A percentile compares a stretch with the other conserved stretches of the same genome.
Evolutionary conservation across 2,329 filamentous ascomycete genomes (phyloP).

Genomic region (Fusarium armeniacum): DNA sequence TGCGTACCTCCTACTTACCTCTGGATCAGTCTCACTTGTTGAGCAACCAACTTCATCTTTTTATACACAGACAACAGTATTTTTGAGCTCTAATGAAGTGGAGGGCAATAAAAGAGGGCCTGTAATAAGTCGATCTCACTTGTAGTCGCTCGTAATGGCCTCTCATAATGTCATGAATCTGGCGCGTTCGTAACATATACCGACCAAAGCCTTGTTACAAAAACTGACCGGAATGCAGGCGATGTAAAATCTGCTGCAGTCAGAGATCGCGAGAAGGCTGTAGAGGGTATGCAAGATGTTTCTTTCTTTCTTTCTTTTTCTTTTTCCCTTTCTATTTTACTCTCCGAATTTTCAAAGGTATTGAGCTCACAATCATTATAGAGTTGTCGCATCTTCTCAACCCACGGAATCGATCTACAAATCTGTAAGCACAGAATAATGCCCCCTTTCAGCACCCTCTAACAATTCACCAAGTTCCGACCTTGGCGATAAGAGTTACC

Average conservation of each 20-base stretch:
- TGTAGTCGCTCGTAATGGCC: slow-evolving; percentile 50
- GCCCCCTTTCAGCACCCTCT: slow-evolving; percentile 1
- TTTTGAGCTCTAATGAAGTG: slow-evolving; percentile 10
- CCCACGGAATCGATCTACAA: slow-evolving; percentile 54
- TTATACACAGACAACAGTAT: slow-evolving; percentile 13
- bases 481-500: slow-evolving; percentile 82
- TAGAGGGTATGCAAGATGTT: slow-evolving; percentile 55
- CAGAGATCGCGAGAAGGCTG: slow-evolving; percentile 58
- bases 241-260: slow-evolving; percentile 54
- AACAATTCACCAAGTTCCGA: slow-evolving; percentile 51
- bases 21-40: neutral
- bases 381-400: slow-evolving; percentile 59
- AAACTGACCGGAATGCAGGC: slow-evolving; percentile 47
- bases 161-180: slow-evolving; percentile 56
- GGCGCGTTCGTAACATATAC: slow-evolving; percentile 50
- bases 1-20: neutral
- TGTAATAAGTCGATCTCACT: slow-evolving; percentile 2
- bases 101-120: neutral
- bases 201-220: neutral
- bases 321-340: neutral
- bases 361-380: slow-evolving; percentile 39
- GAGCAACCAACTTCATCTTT: slow-evolving; percentile 1
- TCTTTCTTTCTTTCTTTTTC: neutral
- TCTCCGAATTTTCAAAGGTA: neutral
- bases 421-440: slow-evolving; percentile 52